Percentiles rank a stretch among this genome's conserved stretches.
Evolutionary conservation across 1,284 basidiomycete genomes (phyloP).

Genomic region (Sanghuangporus sanghuang): DNA sequence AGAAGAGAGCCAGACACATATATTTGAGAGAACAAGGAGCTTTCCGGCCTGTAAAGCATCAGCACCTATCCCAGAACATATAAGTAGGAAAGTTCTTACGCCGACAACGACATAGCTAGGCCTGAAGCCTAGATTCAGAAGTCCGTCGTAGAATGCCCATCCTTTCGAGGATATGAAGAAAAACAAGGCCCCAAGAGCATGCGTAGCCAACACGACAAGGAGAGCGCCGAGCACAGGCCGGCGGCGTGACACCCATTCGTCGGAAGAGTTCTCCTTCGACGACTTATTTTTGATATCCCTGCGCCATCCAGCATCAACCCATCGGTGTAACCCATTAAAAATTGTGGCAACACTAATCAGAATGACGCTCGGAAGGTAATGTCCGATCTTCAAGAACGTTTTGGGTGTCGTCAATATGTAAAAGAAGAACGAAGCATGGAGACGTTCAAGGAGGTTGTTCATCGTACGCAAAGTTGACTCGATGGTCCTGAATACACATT

Average conservation of each 20-base stretch:
- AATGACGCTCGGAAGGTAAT: conserved; percentile 82
- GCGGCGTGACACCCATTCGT: conserved; percentile 32
- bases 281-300: conserved; percentile 18
- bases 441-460: conserved; percentile 89
- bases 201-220: conserved; percentile 49
- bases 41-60: not conserved
- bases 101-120: not conserved
- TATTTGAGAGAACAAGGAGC: conserved; percentile 19
- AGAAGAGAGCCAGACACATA: conserved; percentile 23
- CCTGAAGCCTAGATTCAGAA: not conserved
- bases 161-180: conserved; percentile 42
- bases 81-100: not conserved
- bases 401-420: conserved; percentile 76
- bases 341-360: conserved; percentile 80
- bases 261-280: conserved; percentile 19
- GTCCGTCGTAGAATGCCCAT: conserved; percentile 29
- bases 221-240: conserved; percentile 50
- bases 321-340: conserved; percentile 69
- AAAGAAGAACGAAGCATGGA: conserved; percentile 96
- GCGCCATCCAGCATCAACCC: conserved; percentile 65
- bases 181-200: conserved; percentile 43
- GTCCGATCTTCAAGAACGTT: conserved; percentile 85
- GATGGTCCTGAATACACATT: conserved; percentile 46
- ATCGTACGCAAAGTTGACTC: conserved; percentile 85
- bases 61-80: not conserved